A percentile compares a stretch with the other conserved stretches of the same genome.
phyloP scores from a whole-genome alignment of 495 filamentous ascomycete species.

The Copromyces sp. region DNA sequence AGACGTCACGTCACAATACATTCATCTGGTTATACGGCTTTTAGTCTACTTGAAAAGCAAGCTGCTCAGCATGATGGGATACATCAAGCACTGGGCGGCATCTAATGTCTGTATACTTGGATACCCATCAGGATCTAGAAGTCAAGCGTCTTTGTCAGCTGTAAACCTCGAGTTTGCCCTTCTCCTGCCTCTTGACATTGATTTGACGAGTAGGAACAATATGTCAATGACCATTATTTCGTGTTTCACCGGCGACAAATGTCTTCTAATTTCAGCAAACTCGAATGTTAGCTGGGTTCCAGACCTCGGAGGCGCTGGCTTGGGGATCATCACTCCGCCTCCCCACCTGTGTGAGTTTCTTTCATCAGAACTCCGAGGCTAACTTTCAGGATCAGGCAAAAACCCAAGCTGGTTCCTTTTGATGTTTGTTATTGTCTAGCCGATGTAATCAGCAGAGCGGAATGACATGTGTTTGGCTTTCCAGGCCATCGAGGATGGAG shows the following conservation, averaged over 20 bases:
- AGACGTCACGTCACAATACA: background rate
- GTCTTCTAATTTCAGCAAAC: background rate
- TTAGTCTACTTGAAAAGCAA: too few relatives aligned
- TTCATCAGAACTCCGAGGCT: background rate
- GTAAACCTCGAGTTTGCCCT: background rate
- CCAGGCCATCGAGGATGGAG: background rate
- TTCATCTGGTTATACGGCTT: too few relatives aligned
- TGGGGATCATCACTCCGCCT: background rate
- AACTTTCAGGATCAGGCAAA: too few relatives aligned
- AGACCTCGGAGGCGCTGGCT: background rate
- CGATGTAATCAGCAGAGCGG: background rate
- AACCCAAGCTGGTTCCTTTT: too few relatives aligned
- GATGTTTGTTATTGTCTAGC: too few relatives aligned
- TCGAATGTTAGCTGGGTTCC: background rate
- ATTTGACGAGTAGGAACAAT: background rate
- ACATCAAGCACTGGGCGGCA: background rate
- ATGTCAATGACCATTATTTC: background rate
- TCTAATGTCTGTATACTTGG: background rate
- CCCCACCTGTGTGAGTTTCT: background rate
- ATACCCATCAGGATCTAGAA: background rate
- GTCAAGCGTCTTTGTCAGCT: background rate
- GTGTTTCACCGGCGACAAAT: background rate
- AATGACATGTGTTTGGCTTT: background rate
- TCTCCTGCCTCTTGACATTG: background rate
- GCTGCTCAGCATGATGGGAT: background rate